A percentile compares a stretch with the other conserved stretches of the same genome.
phyloP scores from a whole-genome alignment of 495 filamentous ascomycete species.

The Penicillium crystallinum region DNA sequence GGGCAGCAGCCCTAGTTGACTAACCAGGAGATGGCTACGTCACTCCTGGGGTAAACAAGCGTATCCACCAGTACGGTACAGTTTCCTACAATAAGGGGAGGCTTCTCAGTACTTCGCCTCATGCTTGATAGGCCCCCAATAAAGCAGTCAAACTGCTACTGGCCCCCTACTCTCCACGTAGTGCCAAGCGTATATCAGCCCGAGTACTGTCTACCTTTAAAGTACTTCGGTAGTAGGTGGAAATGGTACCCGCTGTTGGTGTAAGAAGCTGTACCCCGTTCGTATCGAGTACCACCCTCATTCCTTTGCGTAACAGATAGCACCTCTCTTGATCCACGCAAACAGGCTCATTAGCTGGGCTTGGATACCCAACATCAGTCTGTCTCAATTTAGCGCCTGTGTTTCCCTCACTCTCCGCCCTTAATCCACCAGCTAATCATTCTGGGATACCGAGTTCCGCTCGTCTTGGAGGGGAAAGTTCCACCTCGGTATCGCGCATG shows the following conservation, averaged over 20 bases:
- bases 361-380: slow-evolving; percentile 29
- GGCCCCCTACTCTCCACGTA: slow-evolving; percentile 1
- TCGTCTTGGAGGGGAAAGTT: slow-evolving; percentile 11
- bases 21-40: slow-evolving; percentile 24
- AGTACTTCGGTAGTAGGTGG: not conserved
- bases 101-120: not conserved
- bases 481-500: slow-evolving; percentile 31
- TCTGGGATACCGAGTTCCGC: not conserved
- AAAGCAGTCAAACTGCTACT: not conserved
- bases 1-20: slow-evolving; percentile 22
- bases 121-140: not conserved
- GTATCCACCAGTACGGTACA: slow-evolving; percentile 20
- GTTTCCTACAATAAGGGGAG: not conserved
- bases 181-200: not conserved
- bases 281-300: slow-evolving; percentile 14
- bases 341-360: slow-evolving; percentile 26
- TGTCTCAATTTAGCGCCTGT: slow-evolving; percentile 1
- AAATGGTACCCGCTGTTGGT: not conserved
- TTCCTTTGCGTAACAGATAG: slow-evolving; percentile 16
- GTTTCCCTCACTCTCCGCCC: not conserved
- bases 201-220: not conserved
- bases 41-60: slow-evolving; percentile 28
- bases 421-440: not conserved
- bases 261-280: slow-evolving; percentile 5
- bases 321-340: slow-evolving; percentile 19